Evolutionary conservation across 2,329 filamentous ascomycete genomes (phyloP).

Genomic region (Fonsecaea multimorphosa): DNA sequence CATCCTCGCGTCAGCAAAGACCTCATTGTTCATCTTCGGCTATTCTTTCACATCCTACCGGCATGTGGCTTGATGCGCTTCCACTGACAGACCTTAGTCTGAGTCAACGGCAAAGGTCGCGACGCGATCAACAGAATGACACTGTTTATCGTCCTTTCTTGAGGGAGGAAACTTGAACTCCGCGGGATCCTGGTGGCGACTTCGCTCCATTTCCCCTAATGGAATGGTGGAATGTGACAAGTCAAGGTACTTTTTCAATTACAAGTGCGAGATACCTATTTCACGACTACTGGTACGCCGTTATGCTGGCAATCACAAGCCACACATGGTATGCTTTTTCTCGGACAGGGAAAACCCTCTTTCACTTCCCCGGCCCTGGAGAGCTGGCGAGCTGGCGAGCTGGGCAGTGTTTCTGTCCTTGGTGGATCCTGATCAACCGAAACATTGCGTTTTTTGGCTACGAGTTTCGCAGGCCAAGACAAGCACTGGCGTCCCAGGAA

Average conservation of each 20-base stretch:
- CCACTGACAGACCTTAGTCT: neutral
- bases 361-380: neutral
- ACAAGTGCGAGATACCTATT: neutral
- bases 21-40: neutral
- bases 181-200: neutral
- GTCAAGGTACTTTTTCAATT: neutral
- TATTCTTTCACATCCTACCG: neutral
- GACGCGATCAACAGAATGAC: neutral
- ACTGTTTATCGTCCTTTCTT: neutral
- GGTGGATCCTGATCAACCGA: constrained; percentile 22
- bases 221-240: constrained; percentile 3
- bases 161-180: neutral
- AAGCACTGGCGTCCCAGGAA: neutral
- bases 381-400: neutral
- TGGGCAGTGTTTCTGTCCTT: neutral
- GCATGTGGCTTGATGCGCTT: neutral
- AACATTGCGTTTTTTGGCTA: constrained; percentile 14
- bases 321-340: neutral
- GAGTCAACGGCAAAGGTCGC: neutral
- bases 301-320: constrained; percentile 1
- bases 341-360: neutral
- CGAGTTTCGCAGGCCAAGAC: constrained; percentile 1
- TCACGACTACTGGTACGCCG: neutral
- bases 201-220: neutral
- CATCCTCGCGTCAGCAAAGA: neutral